Evolutionary conservation across 345 rosid species (phyloP).

Genomic region (Durio zibethinus): DNA sequence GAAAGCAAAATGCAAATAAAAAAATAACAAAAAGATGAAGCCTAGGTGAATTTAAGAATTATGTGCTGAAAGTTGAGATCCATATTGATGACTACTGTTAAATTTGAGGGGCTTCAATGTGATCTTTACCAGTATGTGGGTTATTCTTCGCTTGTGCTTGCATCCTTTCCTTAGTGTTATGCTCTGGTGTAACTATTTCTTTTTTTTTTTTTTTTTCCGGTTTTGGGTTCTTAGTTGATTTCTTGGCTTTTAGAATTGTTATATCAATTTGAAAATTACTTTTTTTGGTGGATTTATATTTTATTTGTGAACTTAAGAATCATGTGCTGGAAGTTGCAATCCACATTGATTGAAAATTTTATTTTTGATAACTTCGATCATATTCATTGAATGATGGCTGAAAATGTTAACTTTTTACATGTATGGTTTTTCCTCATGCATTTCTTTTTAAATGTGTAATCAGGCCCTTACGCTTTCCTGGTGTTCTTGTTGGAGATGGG

Average conservation of each 20-base stretch:
- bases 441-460: constrained; percentile 5
- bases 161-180: background rate
- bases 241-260: background rate
- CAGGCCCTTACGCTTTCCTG: constrained; percentile 93
- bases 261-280: background rate
- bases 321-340: background rate
- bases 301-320: background rate
- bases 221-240: background rate
- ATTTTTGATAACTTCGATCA: background rate
- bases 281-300: background rate
- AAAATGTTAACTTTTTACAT: background rate
- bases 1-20: background rate
- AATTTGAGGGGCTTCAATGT: background rate
- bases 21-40: background rate
- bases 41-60: background rate
- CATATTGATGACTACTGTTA: background rate
- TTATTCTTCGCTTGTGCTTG: background rate
- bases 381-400: background rate
- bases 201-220: too few relatives aligned
- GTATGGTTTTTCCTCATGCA: background rate
- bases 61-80: background rate
- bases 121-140: background rate
- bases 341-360: background rate
- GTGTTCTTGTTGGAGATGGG: constrained; percentile 94
- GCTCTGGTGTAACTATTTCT: background rate